phyloP scores from a whole-genome alignment of 345 rosid genomes.

The Gossypium bickii region DNA sequence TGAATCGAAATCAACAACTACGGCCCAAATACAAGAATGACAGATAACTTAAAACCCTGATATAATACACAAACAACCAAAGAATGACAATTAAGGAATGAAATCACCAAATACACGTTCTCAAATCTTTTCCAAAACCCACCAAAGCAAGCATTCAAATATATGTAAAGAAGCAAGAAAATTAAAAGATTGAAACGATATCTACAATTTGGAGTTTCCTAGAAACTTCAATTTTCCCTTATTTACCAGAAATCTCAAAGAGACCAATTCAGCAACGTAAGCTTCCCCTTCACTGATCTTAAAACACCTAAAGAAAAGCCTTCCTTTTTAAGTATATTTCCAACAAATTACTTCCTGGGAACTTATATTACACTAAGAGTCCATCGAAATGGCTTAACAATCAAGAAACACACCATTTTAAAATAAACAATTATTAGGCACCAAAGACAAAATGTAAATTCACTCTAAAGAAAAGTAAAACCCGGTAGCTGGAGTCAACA shows the following conservation, averaged over 20 bases:
- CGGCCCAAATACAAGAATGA: not conserved
- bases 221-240: not conserved
- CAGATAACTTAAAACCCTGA: not conserved
- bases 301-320: conserved; percentile 6
- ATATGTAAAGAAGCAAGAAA: not conserved
- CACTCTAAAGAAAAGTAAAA: not conserved
- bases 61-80: not conserved
- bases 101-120: not conserved
- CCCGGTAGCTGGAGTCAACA: not conserved
- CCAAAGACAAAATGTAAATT: not conserved
- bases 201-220: not conserved
- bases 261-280: conserved; percentile 8
- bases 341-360: not conserved
- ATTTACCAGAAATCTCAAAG: not conserved
- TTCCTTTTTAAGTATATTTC: conserved; percentile 5
- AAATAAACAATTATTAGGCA: not conserved
- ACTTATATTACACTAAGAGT: not conserved
- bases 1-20: conserved; percentile 5
- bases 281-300: conserved; percentile 3
- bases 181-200: not conserved
- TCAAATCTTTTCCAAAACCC: not conserved
- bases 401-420: not conserved
- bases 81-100: not conserved
- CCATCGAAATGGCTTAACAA: not conserved
- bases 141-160: not conserved